Evolutionary conservation across 768 basidiomycete genomes (phyloP).

Genomic region (Nidula microcarpa): DNA sequence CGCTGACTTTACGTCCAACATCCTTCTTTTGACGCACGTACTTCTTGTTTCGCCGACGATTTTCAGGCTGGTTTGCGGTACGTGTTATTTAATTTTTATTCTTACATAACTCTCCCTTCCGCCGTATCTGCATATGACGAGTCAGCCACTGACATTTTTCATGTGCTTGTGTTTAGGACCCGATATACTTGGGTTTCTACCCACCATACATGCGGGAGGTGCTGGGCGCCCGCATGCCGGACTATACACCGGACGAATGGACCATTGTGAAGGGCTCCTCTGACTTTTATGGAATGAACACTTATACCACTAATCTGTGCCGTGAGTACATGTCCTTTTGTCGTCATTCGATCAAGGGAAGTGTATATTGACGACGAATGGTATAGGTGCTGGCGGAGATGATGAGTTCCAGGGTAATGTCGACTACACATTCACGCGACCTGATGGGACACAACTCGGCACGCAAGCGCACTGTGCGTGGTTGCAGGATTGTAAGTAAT

Average conservation of each 20-base stretch:
- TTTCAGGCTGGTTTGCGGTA: slow-evolving; percentile 57
- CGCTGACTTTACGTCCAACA: background rate
- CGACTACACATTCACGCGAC: slow-evolving; percentile 58
- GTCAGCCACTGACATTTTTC: background rate
- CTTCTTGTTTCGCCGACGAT: slow-evolving; percentile 13
- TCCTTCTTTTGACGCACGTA: background rate
- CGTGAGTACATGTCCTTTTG: slow-evolving; percentile 31
- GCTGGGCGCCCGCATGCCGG: slow-evolving; percentile 54
- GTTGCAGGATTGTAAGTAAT: slow-evolving; percentile 57
- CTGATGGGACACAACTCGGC: slow-evolving; percentile 63
- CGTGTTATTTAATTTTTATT: slow-evolving; percentile 16
- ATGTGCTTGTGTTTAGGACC: slow-evolving; percentile 31
- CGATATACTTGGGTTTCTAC: slow-evolving; percentile 71
- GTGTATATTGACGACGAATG: no score
- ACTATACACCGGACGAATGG: slow-evolving; percentile 54
- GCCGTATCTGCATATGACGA: background rate
- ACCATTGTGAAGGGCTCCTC: slow-evolving; percentile 59
- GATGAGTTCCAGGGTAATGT: slow-evolving; percentile 63
- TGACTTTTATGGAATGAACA: slow-evolving; percentile 74
- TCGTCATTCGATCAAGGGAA: no score
- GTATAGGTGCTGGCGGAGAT: slow-evolving; percentile 51
- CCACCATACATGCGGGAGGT: slow-evolving; percentile 56
- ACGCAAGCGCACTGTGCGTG: slow-evolving; percentile 66
- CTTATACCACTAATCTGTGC: slow-evolving; percentile 64
- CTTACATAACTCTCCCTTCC: background rate